These are phyloP conservation scores for Thuidium tamariscinum DNA, from an alignment of 225 moss, liverwort and hornwort genomes.

Conservation along the genomic window DNA sequence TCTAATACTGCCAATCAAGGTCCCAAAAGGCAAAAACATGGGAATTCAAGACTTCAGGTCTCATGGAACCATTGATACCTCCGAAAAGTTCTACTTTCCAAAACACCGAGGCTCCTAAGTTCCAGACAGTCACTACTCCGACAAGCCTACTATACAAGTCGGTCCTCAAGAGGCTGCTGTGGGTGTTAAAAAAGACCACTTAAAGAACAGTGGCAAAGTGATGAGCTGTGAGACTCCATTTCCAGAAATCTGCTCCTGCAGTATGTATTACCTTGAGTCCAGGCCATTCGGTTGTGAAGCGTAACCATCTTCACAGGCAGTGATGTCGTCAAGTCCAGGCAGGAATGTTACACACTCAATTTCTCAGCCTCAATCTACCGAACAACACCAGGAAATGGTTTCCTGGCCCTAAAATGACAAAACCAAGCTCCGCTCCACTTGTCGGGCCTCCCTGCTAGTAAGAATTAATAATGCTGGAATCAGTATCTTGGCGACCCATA, in stretches of 20 bases:
- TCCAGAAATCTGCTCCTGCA: not conserved
- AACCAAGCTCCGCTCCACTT: constrained; percentile 91
- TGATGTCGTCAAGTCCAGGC: not conserved
- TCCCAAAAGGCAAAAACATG: not conserved
- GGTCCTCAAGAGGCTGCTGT: not conserved
- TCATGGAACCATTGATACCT: not conserved
- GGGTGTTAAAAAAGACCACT: not conserved
- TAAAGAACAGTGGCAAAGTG: not conserved
- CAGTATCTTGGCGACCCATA: not conserved
- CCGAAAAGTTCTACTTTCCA: not conserved
- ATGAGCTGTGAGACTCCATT: not conserved
- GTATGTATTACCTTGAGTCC: not conserved
- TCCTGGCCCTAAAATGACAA: constrained; percentile 78
- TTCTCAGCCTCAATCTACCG: constrained; percentile 56
- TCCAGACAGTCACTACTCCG: not conserved
- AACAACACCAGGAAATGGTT: constrained; percentile 90
- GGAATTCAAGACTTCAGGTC: not conserved
- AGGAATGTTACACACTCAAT: not conserved
- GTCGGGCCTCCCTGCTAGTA: constrained; percentile 76
- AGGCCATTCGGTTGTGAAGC: not conserved
- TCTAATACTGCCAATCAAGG: not conserved
- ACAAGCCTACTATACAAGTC: not conserved
- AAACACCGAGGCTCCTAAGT: not conserved
- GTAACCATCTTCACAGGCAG: not conserved
- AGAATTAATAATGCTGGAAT: not conserved